Evolutionary conservation across 495 filamentous ascomycete genomes (phyloP).

Genomic region (Wilcoxina mikolae): DNA sequence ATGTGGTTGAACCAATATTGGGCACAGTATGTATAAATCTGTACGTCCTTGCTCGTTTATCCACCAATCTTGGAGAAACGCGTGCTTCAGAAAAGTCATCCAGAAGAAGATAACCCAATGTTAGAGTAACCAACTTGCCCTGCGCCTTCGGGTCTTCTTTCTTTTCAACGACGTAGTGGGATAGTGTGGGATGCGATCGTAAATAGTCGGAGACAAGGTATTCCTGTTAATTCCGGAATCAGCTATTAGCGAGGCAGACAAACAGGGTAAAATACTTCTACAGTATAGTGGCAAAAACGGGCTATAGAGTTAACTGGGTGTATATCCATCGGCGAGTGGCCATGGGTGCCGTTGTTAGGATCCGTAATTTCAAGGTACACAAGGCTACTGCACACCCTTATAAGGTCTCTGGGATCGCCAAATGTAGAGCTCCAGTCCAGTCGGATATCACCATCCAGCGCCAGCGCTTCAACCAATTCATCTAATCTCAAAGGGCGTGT

Average conservation of each 20-base stretch:
- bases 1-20: neutral
- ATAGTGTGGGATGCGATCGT: neutral
- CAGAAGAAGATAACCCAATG: neutral
- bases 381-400: neutral
- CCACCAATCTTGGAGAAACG: neutral
- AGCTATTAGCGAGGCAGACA: neutral
- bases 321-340: too few species aligned
- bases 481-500: neutral
- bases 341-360: neutral
- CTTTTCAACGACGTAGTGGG: neutral
- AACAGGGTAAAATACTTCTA: neutral
- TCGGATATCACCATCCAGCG: neutral
- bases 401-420: neutral
- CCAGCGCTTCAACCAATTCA: neutral
- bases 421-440: neutral
- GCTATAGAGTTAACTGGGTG: too few species aligned
- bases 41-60: neutral
- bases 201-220: slow-evolving; percentile 4
- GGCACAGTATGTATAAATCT: neutral
- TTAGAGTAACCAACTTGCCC: neutral
- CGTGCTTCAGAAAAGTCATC: neutral
- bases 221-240: neutral
- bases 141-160: neutral
- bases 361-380: neutral
- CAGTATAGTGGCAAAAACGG: neutral